Percentiles rank a stretch among this genome's conserved stretches.
These are phyloP conservation scores for Spathaspora gorwiae DNA, from an alignment of 805 yeast genomes.

Conservation along the genomic window DNA sequence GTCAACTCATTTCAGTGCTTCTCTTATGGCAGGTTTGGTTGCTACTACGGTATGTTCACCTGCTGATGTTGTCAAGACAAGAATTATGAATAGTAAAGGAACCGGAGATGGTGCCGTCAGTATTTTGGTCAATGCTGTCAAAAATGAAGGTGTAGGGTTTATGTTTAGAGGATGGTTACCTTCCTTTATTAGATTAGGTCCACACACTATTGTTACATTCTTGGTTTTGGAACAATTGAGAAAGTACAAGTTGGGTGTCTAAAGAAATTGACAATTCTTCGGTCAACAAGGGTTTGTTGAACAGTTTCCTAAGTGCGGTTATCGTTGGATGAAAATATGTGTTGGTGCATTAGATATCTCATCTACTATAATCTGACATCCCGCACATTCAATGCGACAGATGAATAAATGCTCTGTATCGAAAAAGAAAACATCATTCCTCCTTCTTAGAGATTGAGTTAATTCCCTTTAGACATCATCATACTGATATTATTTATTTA, in stretches of 20 bases:
- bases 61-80: slow-evolving; percentile 84
- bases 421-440: too few species aligned
- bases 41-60: slow-evolving; percentile 93
- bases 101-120: slow-evolving; percentile 41
- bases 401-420: too few species aligned
- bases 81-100: slow-evolving; percentile 70
- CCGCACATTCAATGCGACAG: too few species aligned
- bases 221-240: slow-evolving; percentile 65
- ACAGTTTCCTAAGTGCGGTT: too few species aligned
- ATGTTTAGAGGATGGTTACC: slow-evolving; percentile 92
- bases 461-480: too few species aligned
- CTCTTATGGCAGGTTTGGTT: slow-evolving; percentile 76
- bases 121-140: slow-evolving; percentile 53
- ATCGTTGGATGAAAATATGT: too few species aligned
- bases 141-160: slow-evolving; percentile 68
- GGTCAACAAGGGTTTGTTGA: too few species aligned
- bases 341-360: too few species aligned
- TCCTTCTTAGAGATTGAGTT: too few species aligned
- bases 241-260: slow-evolving; percentile 48
- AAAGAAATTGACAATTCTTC: background rate
- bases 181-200: slow-evolving; percentile 80
- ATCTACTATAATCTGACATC: too few species aligned
- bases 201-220: slow-evolving; percentile 69
- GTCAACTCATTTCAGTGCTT: slow-evolving; percentile 73
- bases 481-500: too few species aligned